These are phyloP conservation scores for Umbilicaria muhlenbergii DNA, from an alignment of 495 filamentous ascomycete species.

Conservation along the genomic window DNA sequence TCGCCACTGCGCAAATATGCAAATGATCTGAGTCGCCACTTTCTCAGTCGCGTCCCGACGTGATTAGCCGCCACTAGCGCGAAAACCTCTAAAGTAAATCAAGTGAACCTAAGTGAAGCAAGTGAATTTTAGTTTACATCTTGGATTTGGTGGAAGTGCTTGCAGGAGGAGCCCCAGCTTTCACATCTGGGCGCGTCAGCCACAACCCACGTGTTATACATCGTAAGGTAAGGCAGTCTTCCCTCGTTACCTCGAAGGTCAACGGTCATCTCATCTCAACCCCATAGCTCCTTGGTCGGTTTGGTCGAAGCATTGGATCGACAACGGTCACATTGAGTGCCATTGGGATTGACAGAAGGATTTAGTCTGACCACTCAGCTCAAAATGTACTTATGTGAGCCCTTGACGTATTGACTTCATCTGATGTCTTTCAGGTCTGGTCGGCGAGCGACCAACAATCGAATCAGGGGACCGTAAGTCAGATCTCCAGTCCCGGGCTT, in stretches of 20 bases:
- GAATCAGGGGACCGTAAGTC: conserved; percentile 47
- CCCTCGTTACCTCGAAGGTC: neutral
- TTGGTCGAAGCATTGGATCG: neutral
- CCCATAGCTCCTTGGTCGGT: neutral
- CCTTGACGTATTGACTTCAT: neutral
- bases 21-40: too few species aligned
- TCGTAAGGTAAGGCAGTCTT: too few species aligned
- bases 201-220: too few species aligned
- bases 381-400: conserved; percentile 2
- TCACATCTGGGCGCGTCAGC: too few species aligned
- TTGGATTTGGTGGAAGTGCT: too few species aligned
- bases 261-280: conserved; percentile 4
- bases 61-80: too few species aligned
- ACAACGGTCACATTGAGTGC: neutral
- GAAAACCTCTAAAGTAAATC: too few species aligned
- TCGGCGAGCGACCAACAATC: conserved; percentile 29
- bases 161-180: too few species aligned
- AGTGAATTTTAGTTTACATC: too few species aligned
- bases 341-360: neutral
- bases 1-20: too few species aligned
- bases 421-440: conserved; percentile 18
- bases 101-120: too few species aligned
- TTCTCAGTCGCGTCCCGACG: too few species aligned
- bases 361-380: neutral
- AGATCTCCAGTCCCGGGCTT: neutral